These are phyloP conservation scores for Pestalotiopsis sp. DNA, from an alignment of 2,329 filamentous ascomycete genomes.

Conservation along the genomic window DNA sequence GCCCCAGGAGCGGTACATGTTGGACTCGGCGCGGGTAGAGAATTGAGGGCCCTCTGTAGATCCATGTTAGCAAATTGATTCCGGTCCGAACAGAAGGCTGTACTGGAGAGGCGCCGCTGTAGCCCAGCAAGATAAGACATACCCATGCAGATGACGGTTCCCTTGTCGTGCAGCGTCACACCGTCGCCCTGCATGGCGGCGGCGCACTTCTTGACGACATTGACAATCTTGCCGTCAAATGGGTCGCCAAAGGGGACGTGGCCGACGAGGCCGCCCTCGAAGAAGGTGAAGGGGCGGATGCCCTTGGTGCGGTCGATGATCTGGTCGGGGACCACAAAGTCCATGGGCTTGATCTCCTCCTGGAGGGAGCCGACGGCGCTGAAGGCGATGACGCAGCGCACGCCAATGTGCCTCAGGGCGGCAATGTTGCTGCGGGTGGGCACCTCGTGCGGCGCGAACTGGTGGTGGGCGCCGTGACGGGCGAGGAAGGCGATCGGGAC, in stretches of 20 bases:
- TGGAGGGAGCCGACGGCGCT: conserved; percentile 90
- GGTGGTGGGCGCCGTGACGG: conserved; percentile 86
- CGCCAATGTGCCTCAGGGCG: conserved; percentile 88
- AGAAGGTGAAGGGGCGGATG: conserved; percentile 92
- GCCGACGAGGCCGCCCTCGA: conserved; percentile 86
- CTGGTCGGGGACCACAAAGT: conserved; percentile 96
- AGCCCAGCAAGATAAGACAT: no score
- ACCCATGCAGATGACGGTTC: conserved; percentile 92
- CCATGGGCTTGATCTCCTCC: conserved; percentile 90
- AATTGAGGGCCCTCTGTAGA: conserved; percentile 90
- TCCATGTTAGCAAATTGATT: not conserved
- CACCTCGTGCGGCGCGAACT: conserved; percentile 93
- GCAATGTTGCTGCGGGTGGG: conserved; percentile 94
- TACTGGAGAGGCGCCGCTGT: no score
- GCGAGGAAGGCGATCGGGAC: conserved; percentile 89
- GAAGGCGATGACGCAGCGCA: conserved; percentile 90
- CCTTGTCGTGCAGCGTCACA: conserved; percentile 80
- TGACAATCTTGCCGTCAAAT: conserved; percentile 78
- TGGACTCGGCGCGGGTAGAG: conserved; percentile 91
- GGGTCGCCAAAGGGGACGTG: conserved; percentile 96
- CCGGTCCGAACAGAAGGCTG: not conserved
- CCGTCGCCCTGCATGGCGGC: conserved; percentile 77
- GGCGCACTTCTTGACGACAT: conserved; percentile 78
- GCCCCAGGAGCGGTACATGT: conserved; percentile 93
- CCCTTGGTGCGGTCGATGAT: conserved; percentile 98